Conservation (phyloP, 1,284 basidiomycete genomes). For the Cerioporus squamosus region DNA sequence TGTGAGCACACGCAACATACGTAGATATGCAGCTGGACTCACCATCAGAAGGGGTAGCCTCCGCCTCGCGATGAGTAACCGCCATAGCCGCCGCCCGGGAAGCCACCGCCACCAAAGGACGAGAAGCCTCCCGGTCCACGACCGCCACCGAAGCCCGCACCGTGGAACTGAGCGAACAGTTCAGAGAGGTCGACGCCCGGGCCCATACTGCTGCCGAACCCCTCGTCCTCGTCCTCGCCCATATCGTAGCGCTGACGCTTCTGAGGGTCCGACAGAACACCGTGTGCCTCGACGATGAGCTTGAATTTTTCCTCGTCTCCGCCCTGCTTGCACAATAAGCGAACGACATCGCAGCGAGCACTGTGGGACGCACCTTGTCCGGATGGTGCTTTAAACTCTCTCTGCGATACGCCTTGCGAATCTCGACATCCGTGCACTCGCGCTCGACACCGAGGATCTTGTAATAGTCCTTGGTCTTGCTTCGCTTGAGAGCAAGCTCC, state of each 20-base stretch:
- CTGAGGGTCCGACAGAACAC: constrained; percentile 73
- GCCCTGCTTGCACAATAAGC: constrained; percentile 44
- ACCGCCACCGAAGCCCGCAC: constrained; percentile 15
- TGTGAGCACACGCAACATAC: background rate
- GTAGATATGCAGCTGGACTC: background rate
- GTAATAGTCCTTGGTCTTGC: constrained; percentile 87
- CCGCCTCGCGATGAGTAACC: constrained; percentile 3
- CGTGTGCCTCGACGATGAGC: constrained; percentile 76
- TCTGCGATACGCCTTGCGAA: constrained; percentile 81
- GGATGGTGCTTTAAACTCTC: constrained; percentile 85
- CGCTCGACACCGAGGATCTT: constrained; percentile 70
- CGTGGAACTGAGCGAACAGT: constrained; percentile 66
- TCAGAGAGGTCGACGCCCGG: constrained; percentile 57
- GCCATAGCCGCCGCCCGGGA: background rate
- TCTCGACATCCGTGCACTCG: constrained; percentile 68
- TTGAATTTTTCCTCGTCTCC: constrained; percentile 90
- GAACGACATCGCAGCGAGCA: constrained; percentile 10
- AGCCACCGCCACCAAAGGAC: constrained; percentile 20
- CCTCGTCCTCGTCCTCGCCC: constrained; percentile 77
- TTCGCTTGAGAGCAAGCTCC: constrained; percentile 76
- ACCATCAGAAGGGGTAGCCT: background rate
- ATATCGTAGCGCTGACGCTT: constrained; percentile 74
- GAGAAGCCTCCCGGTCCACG: constrained; percentile 26
- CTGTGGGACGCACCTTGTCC: constrained; percentile 56
- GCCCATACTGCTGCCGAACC: constrained; percentile 47